Evolutionary conservation across 129 eudicot species (phyloP).

Genomic region (Mikania micrantha): DNA sequence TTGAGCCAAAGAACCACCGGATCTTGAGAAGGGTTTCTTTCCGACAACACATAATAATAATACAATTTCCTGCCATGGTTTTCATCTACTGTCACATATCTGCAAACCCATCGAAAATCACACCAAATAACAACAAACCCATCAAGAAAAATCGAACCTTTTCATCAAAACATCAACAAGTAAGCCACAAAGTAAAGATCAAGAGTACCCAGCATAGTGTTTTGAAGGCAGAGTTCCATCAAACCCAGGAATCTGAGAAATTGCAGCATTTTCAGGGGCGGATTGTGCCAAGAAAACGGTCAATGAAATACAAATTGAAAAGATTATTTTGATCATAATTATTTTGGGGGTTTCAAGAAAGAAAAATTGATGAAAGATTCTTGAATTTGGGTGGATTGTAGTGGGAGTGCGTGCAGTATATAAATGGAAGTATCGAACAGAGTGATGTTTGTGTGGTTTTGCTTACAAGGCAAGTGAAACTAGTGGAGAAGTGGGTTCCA

Average conservation of each 20-base stretch:
- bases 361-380: constrained; percentile 9
- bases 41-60: constrained; percentile 75
- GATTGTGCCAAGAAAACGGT: constrained; percentile 34
- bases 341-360: not conserved
- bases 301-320: constrained; percentile 12
- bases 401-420: not conserved
- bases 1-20: constrained; percentile 94
- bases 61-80: constrained; percentile 58
- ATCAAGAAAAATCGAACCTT: constrained; percentile 6
- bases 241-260: constrained; percentile 65
- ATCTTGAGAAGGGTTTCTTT: constrained; percentile 64
- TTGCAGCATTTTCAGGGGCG: constrained; percentile 47
- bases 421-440: constrained; percentile 10
- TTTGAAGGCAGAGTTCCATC: constrained; percentile 62
- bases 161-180: not conserved
- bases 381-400: constrained; percentile 14
- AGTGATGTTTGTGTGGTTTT: constrained; percentile 15
- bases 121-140: not conserved
- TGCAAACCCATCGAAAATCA: constrained; percentile 29
- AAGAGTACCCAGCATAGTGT: constrained; percentile 77
- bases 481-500: constrained; percentile 19
- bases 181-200: not conserved
- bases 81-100: constrained; percentile 66
- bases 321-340: constrained; percentile 5
- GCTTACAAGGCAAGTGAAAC: constrained; percentile 43